These are phyloP conservation scores for Rhynchospora pubera DNA, from an alignment of 176 grass and related monocot genomes.

Conservation along the genomic window DNA sequence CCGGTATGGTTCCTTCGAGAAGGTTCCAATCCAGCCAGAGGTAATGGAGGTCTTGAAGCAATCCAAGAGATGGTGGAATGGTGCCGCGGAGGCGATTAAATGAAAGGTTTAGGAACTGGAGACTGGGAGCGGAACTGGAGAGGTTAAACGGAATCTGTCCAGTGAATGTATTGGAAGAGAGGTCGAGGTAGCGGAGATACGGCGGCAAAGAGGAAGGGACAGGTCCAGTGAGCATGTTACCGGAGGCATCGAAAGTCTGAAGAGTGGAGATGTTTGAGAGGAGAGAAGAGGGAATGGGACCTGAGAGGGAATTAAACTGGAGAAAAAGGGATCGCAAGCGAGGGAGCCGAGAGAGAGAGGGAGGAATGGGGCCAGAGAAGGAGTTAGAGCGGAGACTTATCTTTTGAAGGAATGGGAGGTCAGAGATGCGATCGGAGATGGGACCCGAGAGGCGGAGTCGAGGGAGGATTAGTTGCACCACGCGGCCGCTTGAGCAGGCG, in stretches of 20 bases:
- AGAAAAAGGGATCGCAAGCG: conserved; percentile 63
- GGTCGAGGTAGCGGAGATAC: conserved; percentile 57
- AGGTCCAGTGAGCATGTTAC: conserved; percentile 60
- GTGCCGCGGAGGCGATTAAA: conserved; percentile 83
- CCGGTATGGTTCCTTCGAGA: conserved; percentile 82
- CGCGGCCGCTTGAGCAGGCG: conserved; percentile 39
- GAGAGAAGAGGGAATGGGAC: conserved; percentile 42
- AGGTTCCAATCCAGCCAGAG: conserved; percentile 90
- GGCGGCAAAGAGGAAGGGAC: conserved; percentile 47
- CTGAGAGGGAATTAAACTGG: conserved; percentile 76
- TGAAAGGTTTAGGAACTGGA: conserved; percentile 86
- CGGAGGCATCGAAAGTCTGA: conserved; percentile 59
- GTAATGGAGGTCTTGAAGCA: conserved; percentile 62
- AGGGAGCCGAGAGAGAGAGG: conserved; percentile 41
- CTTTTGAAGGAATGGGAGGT: conserved; percentile 51
- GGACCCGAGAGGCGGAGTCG: conserved; percentile 59
- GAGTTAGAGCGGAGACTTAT: conserved; percentile 86
- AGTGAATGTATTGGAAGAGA: conserved; percentile 80
- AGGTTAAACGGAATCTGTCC: conserved; percentile 48
- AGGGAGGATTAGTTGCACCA: conserved; percentile 79
- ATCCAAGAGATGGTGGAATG: conserved; percentile 55
- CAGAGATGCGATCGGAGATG: conserved; percentile 49
- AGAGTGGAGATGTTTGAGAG: conserved; percentile 75
- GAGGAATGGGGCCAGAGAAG: conserved; percentile 57
- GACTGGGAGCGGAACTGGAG: conserved; percentile 29